These are phyloP conservation scores for Aspergillus sp. DNA, from an alignment of 2,329 filamentous ascomycete species.

Conservation along the genomic window DNA sequence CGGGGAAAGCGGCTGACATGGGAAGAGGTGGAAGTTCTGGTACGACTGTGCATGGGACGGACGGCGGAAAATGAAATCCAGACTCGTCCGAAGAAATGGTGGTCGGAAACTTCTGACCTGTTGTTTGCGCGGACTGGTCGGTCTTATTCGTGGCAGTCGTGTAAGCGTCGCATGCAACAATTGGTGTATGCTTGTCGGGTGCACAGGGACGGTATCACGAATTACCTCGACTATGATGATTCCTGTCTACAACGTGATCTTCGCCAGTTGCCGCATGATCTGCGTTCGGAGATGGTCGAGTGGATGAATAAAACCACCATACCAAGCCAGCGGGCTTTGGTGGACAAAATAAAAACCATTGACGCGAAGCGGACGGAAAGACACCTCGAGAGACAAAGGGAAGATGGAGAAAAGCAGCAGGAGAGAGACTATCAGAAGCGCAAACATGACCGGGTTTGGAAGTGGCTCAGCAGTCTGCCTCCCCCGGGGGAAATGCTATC, in stretches of 20 bases:
- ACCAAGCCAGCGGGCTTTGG: too few species aligned
- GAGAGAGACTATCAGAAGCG: conserved; percentile 1
- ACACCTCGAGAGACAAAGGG: not conserved
- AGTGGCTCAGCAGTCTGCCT: conserved; percentile 9
- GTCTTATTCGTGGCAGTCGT: conserved; percentile 24
- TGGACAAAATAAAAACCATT: too few species aligned
- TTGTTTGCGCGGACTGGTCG: conserved; percentile 13
- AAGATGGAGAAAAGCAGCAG: not conserved
- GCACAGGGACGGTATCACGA: not conserved
- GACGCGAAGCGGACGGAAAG: too few species aligned
- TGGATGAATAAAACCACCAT: too few species aligned
- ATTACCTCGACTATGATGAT: too few species aligned
- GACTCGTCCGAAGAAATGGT: conserved; percentile 14
- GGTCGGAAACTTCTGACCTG: conserved; percentile 12
- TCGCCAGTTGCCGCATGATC: too few species aligned
- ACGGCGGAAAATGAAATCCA: conserved; percentile 11
- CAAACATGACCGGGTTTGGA: conserved; percentile 6
- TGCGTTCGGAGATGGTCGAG: too few species aligned
- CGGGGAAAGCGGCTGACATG: conserved; percentile 10
- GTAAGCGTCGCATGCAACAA: conserved; percentile 16
- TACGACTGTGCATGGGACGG: conserved; percentile 11
- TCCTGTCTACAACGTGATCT: not conserved
- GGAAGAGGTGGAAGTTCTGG: conserved; percentile 12
- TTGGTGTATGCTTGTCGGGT: not conserved
- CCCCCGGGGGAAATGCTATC: conserved; percentile 6